Evolutionary conservation across 495 filamentous ascomycete genomes (phyloP).

Genomic region (Glonium stellatum): DNA sequence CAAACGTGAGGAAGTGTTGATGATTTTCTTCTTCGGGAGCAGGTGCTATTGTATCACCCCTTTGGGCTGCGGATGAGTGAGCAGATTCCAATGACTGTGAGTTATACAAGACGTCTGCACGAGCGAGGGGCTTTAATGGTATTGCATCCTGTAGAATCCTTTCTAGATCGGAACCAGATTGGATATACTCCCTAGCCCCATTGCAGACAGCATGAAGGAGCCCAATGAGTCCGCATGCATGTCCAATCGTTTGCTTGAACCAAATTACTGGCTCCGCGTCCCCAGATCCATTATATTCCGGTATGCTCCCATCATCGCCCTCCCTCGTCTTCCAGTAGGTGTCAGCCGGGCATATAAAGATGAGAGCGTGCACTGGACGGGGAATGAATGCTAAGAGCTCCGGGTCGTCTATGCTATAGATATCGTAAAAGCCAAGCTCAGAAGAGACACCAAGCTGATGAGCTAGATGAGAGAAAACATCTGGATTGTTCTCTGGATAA

Average conservation of each 20-base stretch:
- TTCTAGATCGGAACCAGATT: conserved; percentile 42
- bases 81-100: conserved; percentile 62
- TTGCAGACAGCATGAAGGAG: conserved; percentile 69
- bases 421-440: conserved; percentile 25
- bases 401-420: conserved; percentile 27
- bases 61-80: conserved; percentile 59
- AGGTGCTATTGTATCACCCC: conserved; percentile 47
- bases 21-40: neutral
- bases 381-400: conserved; percentile 14
- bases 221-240: conserved; percentile 79
- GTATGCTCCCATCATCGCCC: conserved; percentile 53
- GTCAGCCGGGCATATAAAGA: conserved; percentile 42
- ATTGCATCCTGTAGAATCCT: conserved; percentile 41
- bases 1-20: conserved; percentile 4
- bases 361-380: conserved; percentile 16
- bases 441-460: conserved; percentile 24
- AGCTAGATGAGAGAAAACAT: conserved; percentile 35
- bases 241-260: conserved; percentile 84
- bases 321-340: conserved; percentile 61
- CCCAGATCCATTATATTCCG: conserved; percentile 44
- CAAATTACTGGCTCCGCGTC: conserved; percentile 60
- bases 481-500: conserved; percentile 29
- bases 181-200: conserved; percentile 44
- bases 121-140: conserved; percentile 46
- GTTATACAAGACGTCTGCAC: conserved; percentile 65